Evolutionary conservation across 768 basidiomycete species (phyloP).

Genomic region (Cyathus striatus): DNA sequence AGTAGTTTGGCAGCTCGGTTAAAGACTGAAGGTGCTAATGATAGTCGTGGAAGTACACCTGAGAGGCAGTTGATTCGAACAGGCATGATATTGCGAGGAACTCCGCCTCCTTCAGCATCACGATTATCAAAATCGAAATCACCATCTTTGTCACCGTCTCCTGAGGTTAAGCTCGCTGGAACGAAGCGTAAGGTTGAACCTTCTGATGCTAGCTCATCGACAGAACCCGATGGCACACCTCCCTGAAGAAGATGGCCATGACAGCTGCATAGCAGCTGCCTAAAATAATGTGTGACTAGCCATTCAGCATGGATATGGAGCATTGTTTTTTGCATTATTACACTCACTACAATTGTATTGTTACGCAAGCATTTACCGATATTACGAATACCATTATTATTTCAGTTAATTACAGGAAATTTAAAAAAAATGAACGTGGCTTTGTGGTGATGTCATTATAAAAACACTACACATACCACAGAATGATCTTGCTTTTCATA

Average conservation of each 20-base stretch:
- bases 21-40: conserved; percentile 50
- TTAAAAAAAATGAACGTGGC: background rate
- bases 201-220: conserved; percentile 32
- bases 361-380: conserved; percentile 11
- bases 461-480: no score
- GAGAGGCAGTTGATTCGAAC: conserved; percentile 38
- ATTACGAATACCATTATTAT: conserved; percentile 14
- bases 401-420: background rate
- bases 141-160: conserved; percentile 44
- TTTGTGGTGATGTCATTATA: no score
- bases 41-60: conserved; percentile 77
- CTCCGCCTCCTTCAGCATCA: conserved; percentile 30
- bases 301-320: background rate
- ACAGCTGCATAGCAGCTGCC: conserved; percentile 15
- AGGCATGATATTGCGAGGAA: conserved; percentile 23
- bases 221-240: conserved; percentile 47
- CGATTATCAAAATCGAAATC: conserved; percentile 31
- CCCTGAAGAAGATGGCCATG: conserved; percentile 66
- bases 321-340: conserved; percentile 1
- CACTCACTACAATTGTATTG: background rate
- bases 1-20: conserved; percentile 64
- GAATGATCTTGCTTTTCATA: no score
- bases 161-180: conserved; percentile 48
- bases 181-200: conserved; percentile 75
- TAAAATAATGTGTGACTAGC: background rate